Conservation (phyloP, 2,329 filamentous ascomycete species). For the Cladophialophora bantiana region DNA sequence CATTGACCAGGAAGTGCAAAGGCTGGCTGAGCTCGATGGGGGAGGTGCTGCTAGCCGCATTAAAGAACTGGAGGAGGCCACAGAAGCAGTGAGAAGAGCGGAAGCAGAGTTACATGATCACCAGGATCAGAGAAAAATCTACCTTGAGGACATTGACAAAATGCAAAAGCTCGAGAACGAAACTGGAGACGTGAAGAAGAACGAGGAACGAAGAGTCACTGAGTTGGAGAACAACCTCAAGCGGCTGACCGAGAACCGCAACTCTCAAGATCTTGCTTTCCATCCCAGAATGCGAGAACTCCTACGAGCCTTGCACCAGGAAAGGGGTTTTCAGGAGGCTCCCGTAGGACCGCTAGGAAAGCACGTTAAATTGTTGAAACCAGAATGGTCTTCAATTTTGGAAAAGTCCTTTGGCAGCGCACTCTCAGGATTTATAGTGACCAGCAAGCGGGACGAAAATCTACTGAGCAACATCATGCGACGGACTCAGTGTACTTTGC, state of each 20-base stretch:
- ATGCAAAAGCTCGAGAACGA: slow-evolving; percentile 41
- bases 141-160: slow-evolving; percentile 48
- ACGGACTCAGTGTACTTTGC: slow-evolving; percentile 57
- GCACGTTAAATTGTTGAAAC: slow-evolving; percentile 76
- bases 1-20: slow-evolving; percentile 56
- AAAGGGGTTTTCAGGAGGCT: slow-evolving; percentile 70
- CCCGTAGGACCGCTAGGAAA: slow-evolving; percentile 86
- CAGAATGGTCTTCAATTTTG: slow-evolving; percentile 81
- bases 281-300: slow-evolving; percentile 64
- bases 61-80: slow-evolving; percentile 65
- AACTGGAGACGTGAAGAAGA: slow-evolving; percentile 34
- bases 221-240: slow-evolving; percentile 60
- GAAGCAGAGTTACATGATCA: slow-evolving; percentile 53
- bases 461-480: slow-evolving; percentile 72
- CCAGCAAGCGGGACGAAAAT: slow-evolving; percentile 76
- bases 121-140: slow-evolving; percentile 43
- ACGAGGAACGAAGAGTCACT: slow-evolving; percentile 63
- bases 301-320: slow-evolving; percentile 71
- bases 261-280: slow-evolving; percentile 70
- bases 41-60: slow-evolving; percentile 70
- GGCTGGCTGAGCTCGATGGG: slow-evolving; percentile 72
- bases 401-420: slow-evolving; percentile 76
- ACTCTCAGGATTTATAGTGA: slow-evolving; percentile 82
- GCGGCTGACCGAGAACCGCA: slow-evolving; percentile 63
- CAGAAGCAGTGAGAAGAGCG: slow-evolving; percentile 58